These are phyloP conservation scores for Coemansia sp. DNA, from an alignment of 192 early-diverging fungal species.

Conservation along the genomic window DNA sequence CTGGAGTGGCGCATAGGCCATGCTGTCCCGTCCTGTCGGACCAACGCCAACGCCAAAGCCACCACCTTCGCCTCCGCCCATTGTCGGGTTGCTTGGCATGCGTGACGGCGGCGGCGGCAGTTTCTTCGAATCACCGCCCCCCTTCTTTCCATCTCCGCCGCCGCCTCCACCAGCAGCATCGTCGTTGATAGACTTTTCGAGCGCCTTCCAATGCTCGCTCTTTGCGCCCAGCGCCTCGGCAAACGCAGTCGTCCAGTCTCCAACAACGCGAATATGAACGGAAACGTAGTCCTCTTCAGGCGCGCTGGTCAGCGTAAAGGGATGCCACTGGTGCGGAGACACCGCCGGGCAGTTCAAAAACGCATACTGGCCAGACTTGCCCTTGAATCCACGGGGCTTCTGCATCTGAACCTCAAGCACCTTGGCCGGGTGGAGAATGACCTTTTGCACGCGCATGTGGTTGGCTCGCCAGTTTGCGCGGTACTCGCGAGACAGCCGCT, in stretches of 20 bases:
- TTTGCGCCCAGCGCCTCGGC: constrained; percentile 67
- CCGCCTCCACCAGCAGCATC: neutral
- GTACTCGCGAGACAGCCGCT: constrained; percentile 73
- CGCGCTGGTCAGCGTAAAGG: constrained; percentile 81
- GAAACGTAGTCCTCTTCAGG: constrained; percentile 77
- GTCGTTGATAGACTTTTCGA: constrained; percentile 31
- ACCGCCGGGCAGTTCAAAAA: constrained; percentile 77
- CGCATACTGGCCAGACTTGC: constrained; percentile 78
- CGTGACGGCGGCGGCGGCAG: constrained; percentile 22
- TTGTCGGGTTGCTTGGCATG: constrained; percentile 15
- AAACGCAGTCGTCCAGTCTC: constrained; percentile 74
- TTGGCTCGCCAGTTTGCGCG: constrained; percentile 57
- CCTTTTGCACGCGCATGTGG: constrained; percentile 74
- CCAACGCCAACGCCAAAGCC: too few relatives aligned
- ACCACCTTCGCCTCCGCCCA: neutral
- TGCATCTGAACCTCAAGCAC: constrained; percentile 80
- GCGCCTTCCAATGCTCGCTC: constrained; percentile 61
- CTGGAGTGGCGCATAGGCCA: constrained; percentile 43
- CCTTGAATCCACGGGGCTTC: constrained; percentile 60
- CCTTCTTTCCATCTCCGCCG: constrained; percentile 15
- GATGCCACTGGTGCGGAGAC: constrained; percentile 76
- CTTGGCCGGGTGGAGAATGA: constrained; percentile 80
- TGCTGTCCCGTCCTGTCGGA: constrained; percentile 24
- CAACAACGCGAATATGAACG: constrained; percentile 75
- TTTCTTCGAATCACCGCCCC: constrained; percentile 7